Evolutionary conservation across 2,329 filamentous ascomycete species (phyloP), one percentile per base, ranked within the genome.

Genomic region (Thermochaetoides dissita): DNA sequence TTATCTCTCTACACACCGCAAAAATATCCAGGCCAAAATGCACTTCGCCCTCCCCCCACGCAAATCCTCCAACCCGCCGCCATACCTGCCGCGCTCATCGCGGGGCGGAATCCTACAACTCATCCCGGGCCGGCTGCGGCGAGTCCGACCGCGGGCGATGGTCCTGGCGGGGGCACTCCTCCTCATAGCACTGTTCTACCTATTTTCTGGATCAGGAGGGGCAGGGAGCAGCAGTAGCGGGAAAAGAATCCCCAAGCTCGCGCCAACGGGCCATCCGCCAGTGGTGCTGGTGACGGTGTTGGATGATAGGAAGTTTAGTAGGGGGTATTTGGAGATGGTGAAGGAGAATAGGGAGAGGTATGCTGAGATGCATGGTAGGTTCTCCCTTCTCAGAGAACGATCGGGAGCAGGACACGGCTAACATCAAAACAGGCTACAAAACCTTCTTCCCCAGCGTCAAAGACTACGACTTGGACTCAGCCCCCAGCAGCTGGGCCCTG

Each of bases 41-140:
- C 88, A 94, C 62, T 87, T 89, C 69, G 86, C 88, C 49, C 79
- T 93, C 54, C 87, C 87, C 42, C 76, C 85, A 55, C 81, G 87
- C 61, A 94, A 89, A 65, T 78, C 74, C 57, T 89, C 84, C 51
- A 78, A 81, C 57, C 76, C 82, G 51, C 76, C 79, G 51, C 79
- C 81, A 30, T 89, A 84, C 63, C 70, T 71, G 50, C 69, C 74
- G 38, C 71, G 77, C 55, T 69, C 72, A 50, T 65, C 76, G 55
- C 64, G 69, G 51, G 60, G 17, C 17, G 17, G 17, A 24, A 24
- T 24, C 17, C 17, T 24, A 24, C 17, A 24, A 24, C 5, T 24
- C 5, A 24, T 73, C 12, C 53, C 53, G 6, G 40, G 9, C 9
- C 10, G 47, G 48, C 60, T 66, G 12, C 58, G 75, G 38, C 55